These are phyloP conservation scores for Echites panduratus DNA, from an alignment of 257 asterid species.

Conservation along the genomic window DNA sequence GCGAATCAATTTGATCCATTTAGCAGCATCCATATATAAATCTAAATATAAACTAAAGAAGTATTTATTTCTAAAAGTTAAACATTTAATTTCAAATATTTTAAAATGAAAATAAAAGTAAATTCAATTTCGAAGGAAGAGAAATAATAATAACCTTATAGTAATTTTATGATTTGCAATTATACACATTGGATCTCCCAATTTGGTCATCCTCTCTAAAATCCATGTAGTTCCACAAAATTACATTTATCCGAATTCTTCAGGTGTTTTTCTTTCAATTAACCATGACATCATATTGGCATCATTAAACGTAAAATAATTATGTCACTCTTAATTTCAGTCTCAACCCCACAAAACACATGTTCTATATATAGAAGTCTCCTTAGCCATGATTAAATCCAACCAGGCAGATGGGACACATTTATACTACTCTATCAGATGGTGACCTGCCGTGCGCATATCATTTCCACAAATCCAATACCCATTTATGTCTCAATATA, in stretches of 20 bases:
- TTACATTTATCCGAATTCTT: not conserved
- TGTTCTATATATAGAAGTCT: not conserved
- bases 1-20: too few relatives aligned
- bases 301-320: slow-evolving; percentile 6
- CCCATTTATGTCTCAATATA: too few relatives aligned
- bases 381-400: slow-evolving; percentile 2
- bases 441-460: not conserved
- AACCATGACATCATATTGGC: slow-evolving; percentile 11
- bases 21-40: too few relatives aligned
- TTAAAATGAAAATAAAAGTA: too few relatives aligned
- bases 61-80: too few relatives aligned
- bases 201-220: not conserved
- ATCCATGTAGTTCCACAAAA: not conserved
- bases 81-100: too few relatives aligned
- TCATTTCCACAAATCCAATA: not conserved
- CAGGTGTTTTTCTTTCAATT: not conserved
- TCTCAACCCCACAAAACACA: slow-evolving; percentile 4
- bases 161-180: too few relatives aligned
- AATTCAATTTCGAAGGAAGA: too few relatives aligned
- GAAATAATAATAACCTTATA: too few relatives aligned
- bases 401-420: slow-evolving; percentile 5
- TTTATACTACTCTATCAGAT: not conserved
- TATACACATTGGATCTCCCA: too few relatives aligned
- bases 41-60: too few relatives aligned
- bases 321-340: not conserved